Evolutionary conservation across 371 early-diverging fungal genomes (phyloP), one percentile per base, ranked within the genome.

Genomic region (Mucor piriformis): DNA sequence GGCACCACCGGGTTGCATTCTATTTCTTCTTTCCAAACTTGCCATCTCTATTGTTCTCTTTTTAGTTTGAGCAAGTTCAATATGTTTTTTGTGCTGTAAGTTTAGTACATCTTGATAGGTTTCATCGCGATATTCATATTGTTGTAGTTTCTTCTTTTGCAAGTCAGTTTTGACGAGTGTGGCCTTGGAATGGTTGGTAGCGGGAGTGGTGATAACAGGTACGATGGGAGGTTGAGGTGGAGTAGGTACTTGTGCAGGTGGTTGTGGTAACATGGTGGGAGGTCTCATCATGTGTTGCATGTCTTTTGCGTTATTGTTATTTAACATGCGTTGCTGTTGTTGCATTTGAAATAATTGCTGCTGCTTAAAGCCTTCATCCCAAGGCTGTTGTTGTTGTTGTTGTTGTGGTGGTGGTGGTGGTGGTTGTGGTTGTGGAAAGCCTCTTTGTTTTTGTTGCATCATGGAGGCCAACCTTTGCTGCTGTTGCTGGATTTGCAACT

Each of bases 61-160:
- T 52, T 81, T 81, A 27, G 66, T 66, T 20, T 75, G 73, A 4
- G 81, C 77, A 1, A 77, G 24, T 18, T 67, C 61, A n/a, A 73
- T 55, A 44, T 81, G 81, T n/a, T 73, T 68, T 54, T 72, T 74
- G 23, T 75, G 73, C 37, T 81, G 81, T 6, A 37, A 23, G 21
- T 81, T 70, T 13, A 81, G 49, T 11, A 59, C 69, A 18, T 67
- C 67, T 56, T 81, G 81, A 43, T 81, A 81, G 2, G 47, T 51
- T 15, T 61, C 35, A 42, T 81, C 81, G 18, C 76, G 66, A 15
- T 59, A 29, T 46, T 64, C 60, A 38, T 76, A 77, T n/a, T 63
- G 60, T 21, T 53, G 16, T 21, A 79, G 27, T 27, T 67, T 63
- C 11, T 49, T 51, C 43, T 54, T 34, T 24, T 57, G 47, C 1